phyloP scores from a whole-genome alignment of 2,329 filamentous ascomycete species.

The Aspergillus tubingensis region DNA sequence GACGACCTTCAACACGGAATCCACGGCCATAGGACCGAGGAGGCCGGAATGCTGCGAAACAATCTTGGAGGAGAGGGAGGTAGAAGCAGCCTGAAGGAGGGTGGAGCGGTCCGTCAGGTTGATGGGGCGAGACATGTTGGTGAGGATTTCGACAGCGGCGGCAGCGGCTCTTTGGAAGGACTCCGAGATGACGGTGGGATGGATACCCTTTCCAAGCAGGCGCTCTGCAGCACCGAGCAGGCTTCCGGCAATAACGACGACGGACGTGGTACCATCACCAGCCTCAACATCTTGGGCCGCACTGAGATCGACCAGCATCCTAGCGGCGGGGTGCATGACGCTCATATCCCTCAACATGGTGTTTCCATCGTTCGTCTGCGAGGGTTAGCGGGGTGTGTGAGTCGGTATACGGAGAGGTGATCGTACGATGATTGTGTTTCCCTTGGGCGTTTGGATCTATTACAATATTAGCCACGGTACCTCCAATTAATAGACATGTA shows the following conservation, averaged over 20 bases:
- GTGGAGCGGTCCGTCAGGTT: slow-evolving; percentile 83
- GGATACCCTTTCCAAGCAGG: slow-evolving; percentile 86
- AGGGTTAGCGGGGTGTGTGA: slow-evolving; percentile 31
- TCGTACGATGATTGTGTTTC: slow-evolving; percentile 84
- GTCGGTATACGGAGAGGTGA: slow-evolving; percentile 16
- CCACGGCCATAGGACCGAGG: slow-evolving; percentile 96
- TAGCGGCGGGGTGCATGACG: slow-evolving; percentile 98
- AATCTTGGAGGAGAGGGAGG: slow-evolving; percentile 96
- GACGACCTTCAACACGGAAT: slow-evolving; percentile 93
- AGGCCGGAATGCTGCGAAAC: slow-evolving; percentile 95
- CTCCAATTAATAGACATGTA: not conserved
- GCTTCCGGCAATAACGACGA: slow-evolving; percentile 96
- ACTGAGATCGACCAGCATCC: slow-evolving; percentile 97
- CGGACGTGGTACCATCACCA: slow-evolving; percentile 95
- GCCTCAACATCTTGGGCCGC: slow-evolving; percentile 98
- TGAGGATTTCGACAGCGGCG: slow-evolving; percentile 83
- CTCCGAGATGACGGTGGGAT: slow-evolving; percentile 97
- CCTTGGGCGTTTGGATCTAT: slow-evolving; percentile 87
- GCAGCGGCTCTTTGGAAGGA: slow-evolving; percentile 93
- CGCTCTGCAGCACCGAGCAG: slow-evolving; percentile 90
- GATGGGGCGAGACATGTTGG: slow-evolving; percentile 95
- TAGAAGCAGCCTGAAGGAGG: slow-evolving; percentile 93
- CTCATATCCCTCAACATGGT: slow-evolving; percentile 99
- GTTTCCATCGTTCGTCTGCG: slow-evolving; percentile 90
- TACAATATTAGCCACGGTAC: slow-evolving; percentile 25